Conservation (phyloP, 2,329 filamentous ascomycete genomes). For the Calycina marina region DNA sequence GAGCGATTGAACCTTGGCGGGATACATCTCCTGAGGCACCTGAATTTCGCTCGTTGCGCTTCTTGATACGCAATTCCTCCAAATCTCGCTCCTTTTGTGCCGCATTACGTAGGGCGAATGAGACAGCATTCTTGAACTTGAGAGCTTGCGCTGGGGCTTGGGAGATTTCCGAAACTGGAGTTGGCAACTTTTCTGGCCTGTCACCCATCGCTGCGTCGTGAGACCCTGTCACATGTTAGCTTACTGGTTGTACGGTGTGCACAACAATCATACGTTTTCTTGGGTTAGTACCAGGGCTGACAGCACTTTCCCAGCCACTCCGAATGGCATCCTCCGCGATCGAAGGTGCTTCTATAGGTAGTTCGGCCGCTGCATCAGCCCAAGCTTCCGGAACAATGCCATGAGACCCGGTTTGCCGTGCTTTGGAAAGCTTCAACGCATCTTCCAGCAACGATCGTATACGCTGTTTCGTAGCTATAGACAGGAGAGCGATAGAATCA, state of each 20-base stretch:
- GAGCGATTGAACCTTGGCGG: conserved; percentile 34
- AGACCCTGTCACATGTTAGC: conserved; percentile 22
- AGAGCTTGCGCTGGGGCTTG: conserved; percentile 30
- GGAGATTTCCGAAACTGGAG: conserved; percentile 32
- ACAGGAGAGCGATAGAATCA: conserved; percentile 71
- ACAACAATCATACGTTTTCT: conserved; percentile 45
- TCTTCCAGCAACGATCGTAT: conserved; percentile 66
- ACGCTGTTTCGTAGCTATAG: conserved; percentile 69
- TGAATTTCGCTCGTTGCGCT: conserved; percentile 48
- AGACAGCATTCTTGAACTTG: conserved; percentile 28
- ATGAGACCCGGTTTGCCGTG: conserved; percentile 64
- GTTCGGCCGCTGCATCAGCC: conserved; percentile 52
- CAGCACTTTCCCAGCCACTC: conserved; percentile 31
- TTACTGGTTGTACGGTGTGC: background rate
- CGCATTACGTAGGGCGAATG: conserved; percentile 41
- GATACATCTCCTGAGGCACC: conserved; percentile 24
- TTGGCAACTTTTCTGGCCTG: conserved; percentile 29
- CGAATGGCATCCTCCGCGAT: conserved; percentile 15
- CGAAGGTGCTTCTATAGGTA: conserved; percentile 26
- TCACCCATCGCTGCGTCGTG: conserved; percentile 21
- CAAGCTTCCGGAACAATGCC: conserved; percentile 67
- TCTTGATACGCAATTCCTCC: conserved; percentile 58
- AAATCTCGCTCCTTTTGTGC: conserved; percentile 52
- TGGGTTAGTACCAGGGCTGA: conserved; percentile 38
- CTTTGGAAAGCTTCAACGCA: conserved; percentile 52